Evolutionary conservation across 2,329 filamentous ascomycete genomes (phyloP), one percentile per base, ranked within the genome.

Genomic region (Diaporthe ilicicola): DNA sequence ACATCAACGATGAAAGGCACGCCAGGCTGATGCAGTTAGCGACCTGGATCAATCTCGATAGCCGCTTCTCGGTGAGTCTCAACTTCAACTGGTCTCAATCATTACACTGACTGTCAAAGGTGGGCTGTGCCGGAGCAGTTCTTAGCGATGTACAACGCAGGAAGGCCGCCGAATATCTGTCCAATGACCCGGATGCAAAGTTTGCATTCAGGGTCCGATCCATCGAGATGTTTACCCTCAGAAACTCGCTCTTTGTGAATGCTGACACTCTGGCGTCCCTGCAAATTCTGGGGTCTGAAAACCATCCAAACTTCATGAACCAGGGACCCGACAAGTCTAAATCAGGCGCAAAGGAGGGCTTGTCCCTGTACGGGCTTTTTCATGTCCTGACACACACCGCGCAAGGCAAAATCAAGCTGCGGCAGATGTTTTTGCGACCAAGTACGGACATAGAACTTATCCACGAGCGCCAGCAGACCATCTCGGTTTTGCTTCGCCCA

Each of bases 61-160:
- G 92, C 75, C 84, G 81, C 7, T 79, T 93, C 15, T 93, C 94
- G 2, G 91, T 93, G 78, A 75, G 83, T 77, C 39, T 5, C 12
- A 42, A 44, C 9, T 29, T 61, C 37, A 4, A 39, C 32, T n/a
- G 3, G 17, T 15, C 44, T 27, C 39, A 46, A 24, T 19, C 8
- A 19, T 48, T 32, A 34, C 9, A 15, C 42, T 72, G 17, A 67
- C 62, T 10, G 5, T 70, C 8, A 56, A 50, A 91, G 84, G 84
- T 97, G 59, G 93, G 94, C 3, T 98, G 96, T 81, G 93, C 92
- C 32, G 94, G 95, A n/a, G 95, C 95, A 32, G 83, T 98, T 2
- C 82, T 98, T n/a, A 87, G 88, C 6, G 93, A 97, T 74, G 81
- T 98, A 29, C 90, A 94, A 75, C 90, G 93, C 66, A 87, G 90